Evolutionary conservation across 164 flowering plant species (phyloP).

Genomic region (Euptelea pleiosperma): DNA sequence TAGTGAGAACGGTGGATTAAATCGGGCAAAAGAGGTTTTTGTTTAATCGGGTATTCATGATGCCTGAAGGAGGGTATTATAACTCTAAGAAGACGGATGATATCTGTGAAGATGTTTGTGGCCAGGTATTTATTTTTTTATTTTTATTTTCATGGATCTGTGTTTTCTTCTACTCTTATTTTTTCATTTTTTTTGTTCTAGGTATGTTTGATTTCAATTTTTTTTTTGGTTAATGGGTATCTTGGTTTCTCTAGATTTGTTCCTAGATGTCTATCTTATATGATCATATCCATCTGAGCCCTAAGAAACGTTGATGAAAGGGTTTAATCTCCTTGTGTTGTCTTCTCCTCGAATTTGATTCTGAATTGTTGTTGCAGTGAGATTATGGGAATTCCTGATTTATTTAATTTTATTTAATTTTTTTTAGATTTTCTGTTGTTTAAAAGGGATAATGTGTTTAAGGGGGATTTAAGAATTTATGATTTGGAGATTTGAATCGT

Average conservation of each 20-base stretch:
- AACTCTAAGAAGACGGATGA: constrained; percentile 77
- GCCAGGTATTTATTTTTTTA: constrained; percentile 46
- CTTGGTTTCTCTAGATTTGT: neutral
- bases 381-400: no score
- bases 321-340: neutral
- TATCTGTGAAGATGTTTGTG: constrained; percentile 74
- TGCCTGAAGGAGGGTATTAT: constrained; percentile 60
- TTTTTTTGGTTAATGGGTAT: neutral
- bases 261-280: neutral
- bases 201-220: neutral
- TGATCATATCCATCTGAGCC: neutral
- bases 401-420: no score
- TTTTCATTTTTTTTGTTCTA: neutral
- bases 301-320: neutral
- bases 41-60: constrained; percentile 7
- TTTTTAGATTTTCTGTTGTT: neutral
- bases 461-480: constrained; percentile 5
- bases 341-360: neutral
- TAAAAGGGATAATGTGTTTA: neutral
- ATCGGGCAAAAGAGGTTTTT: neutral
- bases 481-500: neutral
- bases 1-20: neutral
- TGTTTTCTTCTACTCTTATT: neutral
- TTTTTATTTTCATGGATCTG: constrained; percentile 2
- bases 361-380: neutral